Percentiles rank a stretch among this genome's conserved stretches.
phyloP scores from a whole-genome alignment of 2,329 filamentous ascomycete species.

The Fusarium sp. region DNA sequence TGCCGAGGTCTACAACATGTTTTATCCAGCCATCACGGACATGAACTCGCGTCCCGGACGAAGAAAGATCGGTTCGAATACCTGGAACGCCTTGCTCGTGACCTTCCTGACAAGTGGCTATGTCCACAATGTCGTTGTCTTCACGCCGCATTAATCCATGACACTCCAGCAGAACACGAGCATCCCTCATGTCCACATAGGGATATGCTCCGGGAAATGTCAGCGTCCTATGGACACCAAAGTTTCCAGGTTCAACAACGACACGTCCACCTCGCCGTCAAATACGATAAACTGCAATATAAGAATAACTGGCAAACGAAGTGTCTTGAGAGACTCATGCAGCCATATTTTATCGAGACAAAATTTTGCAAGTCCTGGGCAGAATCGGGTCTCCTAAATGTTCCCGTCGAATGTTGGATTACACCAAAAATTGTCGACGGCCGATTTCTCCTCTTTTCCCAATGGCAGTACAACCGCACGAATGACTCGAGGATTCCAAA shows the following conservation, averaged over 20 bases:
- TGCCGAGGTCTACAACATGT: background rate
- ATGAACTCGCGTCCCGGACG: background rate
- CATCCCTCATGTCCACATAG: too few relatives aligned
- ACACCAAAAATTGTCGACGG: background rate
- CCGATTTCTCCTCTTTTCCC: background rate
- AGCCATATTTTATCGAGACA: background rate
- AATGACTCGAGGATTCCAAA: too few relatives aligned
- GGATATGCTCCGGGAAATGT: too few relatives aligned
- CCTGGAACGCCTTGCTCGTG: background rate
- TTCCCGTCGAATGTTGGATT: background rate
- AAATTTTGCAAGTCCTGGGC: too few relatives aligned
- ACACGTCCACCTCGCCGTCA: slow-evolving; percentile 1
- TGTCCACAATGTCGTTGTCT: background rate
- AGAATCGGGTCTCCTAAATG: background rate
- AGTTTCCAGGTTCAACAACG: background rate
- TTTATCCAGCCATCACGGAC: background rate
- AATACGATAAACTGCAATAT: background rate
- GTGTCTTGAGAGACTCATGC: background rate
- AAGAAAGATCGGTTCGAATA: background rate
- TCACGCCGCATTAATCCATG: background rate
- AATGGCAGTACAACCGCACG: background rate
- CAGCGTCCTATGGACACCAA: background rate
- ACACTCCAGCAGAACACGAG: background rate
- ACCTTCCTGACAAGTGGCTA: background rate
- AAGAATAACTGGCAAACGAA: background rate